Percentiles rank a stretch among this genome's conserved stretches.
phyloP scores from a whole-genome alignment of 768 basidiomycete genomes.

The Collybia sordida region DNA sequence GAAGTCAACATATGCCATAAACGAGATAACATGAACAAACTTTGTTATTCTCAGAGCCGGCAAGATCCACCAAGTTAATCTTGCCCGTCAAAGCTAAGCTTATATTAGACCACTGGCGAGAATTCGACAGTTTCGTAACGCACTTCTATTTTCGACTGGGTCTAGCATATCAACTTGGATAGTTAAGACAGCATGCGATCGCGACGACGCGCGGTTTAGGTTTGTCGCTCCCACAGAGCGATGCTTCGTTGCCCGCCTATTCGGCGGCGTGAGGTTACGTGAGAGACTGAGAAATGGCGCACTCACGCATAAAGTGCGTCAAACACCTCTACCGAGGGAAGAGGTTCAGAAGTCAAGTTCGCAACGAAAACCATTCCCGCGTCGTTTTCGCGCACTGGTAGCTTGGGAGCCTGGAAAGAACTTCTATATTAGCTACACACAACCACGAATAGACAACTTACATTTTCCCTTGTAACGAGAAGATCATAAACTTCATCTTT shows the following conservation, averaged over 20 bases:
- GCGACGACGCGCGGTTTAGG: slow-evolving; percentile 81
- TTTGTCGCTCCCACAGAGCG: slow-evolving; percentile 87
- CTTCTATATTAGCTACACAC: not conserved
- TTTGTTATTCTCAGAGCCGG: slow-evolving; percentile 92
- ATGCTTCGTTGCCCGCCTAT: slow-evolving; percentile 67
- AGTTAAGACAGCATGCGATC: slow-evolving; percentile 86
- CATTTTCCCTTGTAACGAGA: slow-evolving; percentile 68
- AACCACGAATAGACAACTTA: slow-evolving; percentile 27
- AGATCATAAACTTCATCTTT: slow-evolving; percentile 91
- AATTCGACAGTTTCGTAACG: slow-evolving; percentile 14
- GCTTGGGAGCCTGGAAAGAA: slow-evolving; percentile 42
- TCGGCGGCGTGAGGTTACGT: not conserved
- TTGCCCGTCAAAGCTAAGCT: slow-evolving; percentile 66
- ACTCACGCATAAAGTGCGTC: slow-evolving; percentile 45
- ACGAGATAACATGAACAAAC: slow-evolving; percentile 26
- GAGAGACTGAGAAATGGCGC: not conserved
- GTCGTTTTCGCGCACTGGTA: slow-evolving; percentile 55
- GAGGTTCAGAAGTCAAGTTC: slow-evolving; percentile 42
- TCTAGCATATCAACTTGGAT: slow-evolving; percentile 65
- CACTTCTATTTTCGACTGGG: slow-evolving; percentile 53
- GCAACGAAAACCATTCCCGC: slow-evolving; percentile 55
- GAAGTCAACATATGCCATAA: not conserved
- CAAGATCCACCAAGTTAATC: slow-evolving; percentile 86
- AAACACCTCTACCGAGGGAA: slow-evolving; percentile 43
- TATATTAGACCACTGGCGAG: slow-evolving; percentile 3